Base-by-base conservation (phyloP, 129 eudicot species). In the Pittosporum tobira region DNA sequence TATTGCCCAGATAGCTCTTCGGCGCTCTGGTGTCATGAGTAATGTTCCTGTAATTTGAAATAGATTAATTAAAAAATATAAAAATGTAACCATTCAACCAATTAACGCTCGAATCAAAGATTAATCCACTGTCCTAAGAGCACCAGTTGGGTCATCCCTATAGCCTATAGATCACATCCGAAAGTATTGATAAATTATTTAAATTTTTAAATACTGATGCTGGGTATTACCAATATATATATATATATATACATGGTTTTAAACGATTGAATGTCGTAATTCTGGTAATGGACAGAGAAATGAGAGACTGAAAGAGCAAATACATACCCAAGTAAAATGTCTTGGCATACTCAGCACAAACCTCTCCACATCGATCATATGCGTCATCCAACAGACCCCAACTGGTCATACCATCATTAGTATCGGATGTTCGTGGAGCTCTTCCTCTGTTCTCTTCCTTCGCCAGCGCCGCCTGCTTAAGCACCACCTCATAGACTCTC, bases 321-420 rank as follows among this genome's bases (percentile, higher is more conserved):
- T 1, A 25, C 25, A 55, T 30, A 93, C 99, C 99, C 48, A 93
- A 70, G 81, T 87, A 93, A 84, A 93, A 93, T 24, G 99, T 93
- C 78, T 93, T 93, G 20, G 99, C 99, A 79, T 93, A 93, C 48
- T 93, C 99, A 10, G 96, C 99, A 79, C 99, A 93, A 55, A 93
- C 96, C 84, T 93, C 96, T 9, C 96, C 82, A 69, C 99, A 93
- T 61, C 99, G 77, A 67, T 93, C 88, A 79, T 93, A 93, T 54
- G 99, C 99, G 68, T 93, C 99, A 66, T 74, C 78, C 70, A 93
- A 70, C 65, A 93, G 31, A 61, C 94, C 64, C 63, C 82, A 57
- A 16, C 87, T 56, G 73, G 83, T 87, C 59, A 84, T 94, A 19
- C 79, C 91, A 51, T 59, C 3, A 71, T 84, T 78, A 23, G 71